Percentiles rank a stretch among this genome's conserved stretches.
Conservation (phyloP, 352 stramenopile genomes). For the Globisporangium sylvaticum region DNA sequence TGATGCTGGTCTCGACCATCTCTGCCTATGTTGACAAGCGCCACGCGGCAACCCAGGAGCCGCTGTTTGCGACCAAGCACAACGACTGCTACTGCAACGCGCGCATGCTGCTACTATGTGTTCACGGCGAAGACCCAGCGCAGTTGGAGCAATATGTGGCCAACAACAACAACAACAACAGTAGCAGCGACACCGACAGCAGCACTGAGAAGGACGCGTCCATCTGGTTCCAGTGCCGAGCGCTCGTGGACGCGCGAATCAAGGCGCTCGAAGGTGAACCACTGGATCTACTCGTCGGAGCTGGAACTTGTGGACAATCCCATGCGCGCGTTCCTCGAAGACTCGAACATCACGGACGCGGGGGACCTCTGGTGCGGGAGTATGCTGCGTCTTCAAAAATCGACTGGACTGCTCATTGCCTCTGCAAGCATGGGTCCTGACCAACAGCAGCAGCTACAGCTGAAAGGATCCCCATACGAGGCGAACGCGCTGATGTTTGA, state of each 20-base stretch:
- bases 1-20: neutral
- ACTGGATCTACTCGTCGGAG: neutral
- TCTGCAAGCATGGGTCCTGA: neutral
- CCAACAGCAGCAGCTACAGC: neutral
- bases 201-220: neutral
- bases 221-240: neutral
- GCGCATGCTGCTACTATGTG: neutral
- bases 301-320: neutral
- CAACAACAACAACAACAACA: neutral
- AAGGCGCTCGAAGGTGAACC: neutral
- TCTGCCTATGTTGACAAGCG: neutral
- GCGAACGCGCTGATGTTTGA: neutral
- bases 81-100: neutral
- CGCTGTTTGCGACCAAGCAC: neutral
- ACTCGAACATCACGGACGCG: neutral
- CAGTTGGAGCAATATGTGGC: neutral
- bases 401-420: neutral
- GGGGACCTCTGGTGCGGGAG: neutral
- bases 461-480: neutral
- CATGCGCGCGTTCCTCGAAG: neutral
- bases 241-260: neutral
- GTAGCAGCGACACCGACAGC: neutral
- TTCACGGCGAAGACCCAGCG: neutral
- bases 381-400: neutral
- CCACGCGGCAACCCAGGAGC: neutral